Percentiles rank a stretch among this genome's conserved stretches.
These are phyloP conservation scores for Chlamydomonas schloesseri DNA, from an alignment of 139 green algal species.

Conservation along the genomic window DNA sequence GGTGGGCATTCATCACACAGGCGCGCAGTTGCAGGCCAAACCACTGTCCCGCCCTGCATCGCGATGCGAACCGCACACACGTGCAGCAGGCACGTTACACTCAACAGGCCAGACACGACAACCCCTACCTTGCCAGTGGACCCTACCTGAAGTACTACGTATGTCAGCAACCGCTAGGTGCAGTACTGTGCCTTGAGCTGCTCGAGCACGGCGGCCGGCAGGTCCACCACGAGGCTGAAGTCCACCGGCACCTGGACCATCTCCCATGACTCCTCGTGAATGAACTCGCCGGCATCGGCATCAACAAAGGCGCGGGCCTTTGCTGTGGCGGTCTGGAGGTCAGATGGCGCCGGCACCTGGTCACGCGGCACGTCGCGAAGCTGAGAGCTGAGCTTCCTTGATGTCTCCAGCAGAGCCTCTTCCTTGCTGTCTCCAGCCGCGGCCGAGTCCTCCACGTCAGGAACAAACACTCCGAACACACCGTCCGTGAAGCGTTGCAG, in stretches of 20 bases:
- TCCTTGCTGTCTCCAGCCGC: slow-evolving; percentile 1
- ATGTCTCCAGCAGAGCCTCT: slow-evolving; percentile 7
- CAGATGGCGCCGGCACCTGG: not conserved
- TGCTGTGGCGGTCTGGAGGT: not conserved
- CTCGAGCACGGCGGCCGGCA: slow-evolving; percentile 2
- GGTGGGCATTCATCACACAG: not conserved
- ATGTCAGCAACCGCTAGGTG: not conserved
- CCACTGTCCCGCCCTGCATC: not conserved
- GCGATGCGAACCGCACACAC: no score
- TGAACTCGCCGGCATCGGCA: slow-evolving; percentile 8
- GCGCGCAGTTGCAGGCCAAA: not conserved
- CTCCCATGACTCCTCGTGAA: slow-evolving; percentile 28
- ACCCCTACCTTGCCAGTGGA: no score
- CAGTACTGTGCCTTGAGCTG: not conserved
- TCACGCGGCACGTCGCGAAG: not conserved
- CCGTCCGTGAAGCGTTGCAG: slow-evolving; percentile 1
- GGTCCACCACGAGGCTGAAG: slow-evolving; percentile 25
- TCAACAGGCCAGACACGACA: no score
- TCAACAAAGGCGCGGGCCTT: slow-evolving; percentile 13
- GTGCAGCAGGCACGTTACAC: no score
- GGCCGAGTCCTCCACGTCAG: slow-evolving; percentile 14
- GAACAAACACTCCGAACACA: slow-evolving; percentile 5
- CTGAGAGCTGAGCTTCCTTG: slow-evolving; percentile 12
- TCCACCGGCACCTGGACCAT: slow-evolving; percentile 35
- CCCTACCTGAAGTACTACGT: no score